Evolutionary conservation across 108 stramenopile species (phyloP), one percentile per base, ranked within the genome.

Genomic region (Seminavis robusta): DNA sequence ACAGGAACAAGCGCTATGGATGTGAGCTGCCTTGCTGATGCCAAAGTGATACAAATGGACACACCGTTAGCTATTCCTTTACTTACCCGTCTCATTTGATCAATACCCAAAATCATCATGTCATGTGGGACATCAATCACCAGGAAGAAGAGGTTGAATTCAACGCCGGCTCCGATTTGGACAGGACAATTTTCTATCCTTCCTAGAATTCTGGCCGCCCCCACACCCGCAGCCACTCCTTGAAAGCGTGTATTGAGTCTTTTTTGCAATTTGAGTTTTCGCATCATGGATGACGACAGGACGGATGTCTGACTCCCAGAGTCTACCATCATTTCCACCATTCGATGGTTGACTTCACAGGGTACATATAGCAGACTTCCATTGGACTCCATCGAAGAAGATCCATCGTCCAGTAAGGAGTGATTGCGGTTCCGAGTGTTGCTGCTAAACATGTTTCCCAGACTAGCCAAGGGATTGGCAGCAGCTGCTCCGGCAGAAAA

Each of bases 81-180:
- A n/a, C n/a, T n/a, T n/a, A n/a, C n/a, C n/a, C 77, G 76, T 16
- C 87, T 63, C 73, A 88, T 60, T 46, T 84, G 87, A 61, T 84
- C 87, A 45, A 88, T 52, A 7, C 87, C 83, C 16, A 88, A 49
- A 6, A 88, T 74, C 43, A 82, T 68, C 32, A 80, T 63, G 16
- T 61, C 69, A 26, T 81, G 69, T 4, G 32, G 29, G 0, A 77
- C 62, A 36, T 88, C 87, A n/a, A 88, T 36, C 0, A 84, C 80
- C 47, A 80, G 64, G 33, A 88, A 88, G 47, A 79, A 81, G 46
- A 84, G 65, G 0, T 63, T 55, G 47, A 88, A 88, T 46, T 83
- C 81, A 9, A 87, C 85, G n/a, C n/a, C n/a, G 55, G 83, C 70
- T 5, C 81, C 81, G 33, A 72, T 61, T 7, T 62, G 47, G 39